Evolutionary conservation across 345 rosid species (phyloP).

Genomic region (Eucalyptus albens): DNA sequence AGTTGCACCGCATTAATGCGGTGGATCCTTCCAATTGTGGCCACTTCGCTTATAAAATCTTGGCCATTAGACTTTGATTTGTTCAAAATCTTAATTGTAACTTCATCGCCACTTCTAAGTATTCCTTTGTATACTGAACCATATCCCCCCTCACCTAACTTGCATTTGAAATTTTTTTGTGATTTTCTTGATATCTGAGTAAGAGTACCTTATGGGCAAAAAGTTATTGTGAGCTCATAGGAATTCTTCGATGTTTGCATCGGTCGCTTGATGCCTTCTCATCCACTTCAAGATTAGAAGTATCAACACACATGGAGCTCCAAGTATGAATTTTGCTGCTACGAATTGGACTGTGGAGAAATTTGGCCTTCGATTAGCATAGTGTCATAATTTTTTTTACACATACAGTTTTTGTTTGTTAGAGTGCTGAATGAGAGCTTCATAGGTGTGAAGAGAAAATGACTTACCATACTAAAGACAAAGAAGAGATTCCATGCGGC

Average conservation of each 20-base stretch:
- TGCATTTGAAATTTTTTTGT: neutral
- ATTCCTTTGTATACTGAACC: rapidly evolving
- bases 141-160: neutral
- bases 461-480: neutral
- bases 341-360: neutral
- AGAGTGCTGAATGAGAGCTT: neutral
- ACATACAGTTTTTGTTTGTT: neutral
- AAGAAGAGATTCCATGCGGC: neutral
- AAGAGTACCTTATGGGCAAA: neutral
- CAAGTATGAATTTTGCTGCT: neutral
- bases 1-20: neutral
- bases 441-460: neutral
- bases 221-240: neutral
- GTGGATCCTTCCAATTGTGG: neutral
- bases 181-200: neutral
- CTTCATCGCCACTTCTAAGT: neutral
- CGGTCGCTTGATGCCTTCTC: neutral
- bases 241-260: neutral
- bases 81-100: neutral
- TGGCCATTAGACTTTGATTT: neutral
- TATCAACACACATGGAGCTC: neutral
- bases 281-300: neutral
- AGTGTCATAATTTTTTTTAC: too few relatives aligned
- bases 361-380: neutral
- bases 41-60: neutral